Base-by-base conservation (phyloP, 225 moss, liverwort and hornwort species). In the Sphagnum contortum region DNA sequence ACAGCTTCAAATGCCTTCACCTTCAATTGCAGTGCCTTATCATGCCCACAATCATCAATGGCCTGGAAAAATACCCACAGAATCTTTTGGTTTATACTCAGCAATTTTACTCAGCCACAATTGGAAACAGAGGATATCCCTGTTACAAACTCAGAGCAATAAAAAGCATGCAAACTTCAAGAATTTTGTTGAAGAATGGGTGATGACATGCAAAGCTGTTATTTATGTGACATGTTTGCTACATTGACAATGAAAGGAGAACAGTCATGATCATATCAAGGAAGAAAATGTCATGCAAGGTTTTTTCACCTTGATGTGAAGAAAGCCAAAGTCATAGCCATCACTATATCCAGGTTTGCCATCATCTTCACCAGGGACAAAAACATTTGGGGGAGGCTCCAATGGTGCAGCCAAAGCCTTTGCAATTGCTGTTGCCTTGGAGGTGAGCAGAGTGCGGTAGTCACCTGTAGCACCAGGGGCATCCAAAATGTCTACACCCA, bases 31-130 rank as follows among this genome's bases (percentile, higher is more conserved):
- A 98, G 73, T 9, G 85, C 86, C 79, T 98, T 98, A 68, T 98
- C 93, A 66, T 93, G 98, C 57, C 98, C 93, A 66, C 93, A 93
- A 68, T 98, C 93, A 71, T 98, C 98, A 71, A 98, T 93, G 11
- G 98, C 98, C 98, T 98, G 81, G 61, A 73, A 61, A 45, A 47
- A 3, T 6, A 8, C 44, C 3, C 44, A 64, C 45, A 52, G 7
- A 56, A 29, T 29, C 29, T 29, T 29, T 29, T 29, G 29, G 29
- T 29, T 29, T 29, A 29, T 29, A 29, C 29, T 29, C 29, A 29
- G 29, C 0, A 29, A 29, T 29, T 29, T 29, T 29, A 29, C 29
- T 29, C 29, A 1, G 29, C 29, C 29, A 29, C 29, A 1, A 29
- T 29, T 29, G 29, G 29, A 29, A 0, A 29, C 29, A 29, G 0